Conservation (phyloP, 2,329 filamentous ascomycete genomes). For the Phialocephala sp. region DNA sequence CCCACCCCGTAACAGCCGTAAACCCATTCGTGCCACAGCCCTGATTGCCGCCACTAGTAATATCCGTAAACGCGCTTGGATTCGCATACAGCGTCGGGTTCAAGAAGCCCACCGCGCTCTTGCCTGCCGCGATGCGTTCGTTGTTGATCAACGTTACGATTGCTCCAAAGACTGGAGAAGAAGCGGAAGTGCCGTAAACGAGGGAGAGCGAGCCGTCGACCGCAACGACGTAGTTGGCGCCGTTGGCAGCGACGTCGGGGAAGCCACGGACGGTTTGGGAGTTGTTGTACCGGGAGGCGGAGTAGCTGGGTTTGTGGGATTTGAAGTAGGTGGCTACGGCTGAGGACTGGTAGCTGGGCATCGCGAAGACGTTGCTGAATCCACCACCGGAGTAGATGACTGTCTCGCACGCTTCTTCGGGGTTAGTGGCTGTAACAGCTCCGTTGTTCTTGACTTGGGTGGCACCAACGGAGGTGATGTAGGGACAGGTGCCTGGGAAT, state of each 20-base stretch:
- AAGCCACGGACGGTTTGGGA: constrained; percentile 19
- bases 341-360: constrained; percentile 2
- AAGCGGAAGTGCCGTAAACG: constrained; percentile 53
- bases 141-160: constrained; percentile 53
- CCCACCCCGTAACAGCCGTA: constrained; percentile 40
- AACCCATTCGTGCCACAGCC: constrained; percentile 44
- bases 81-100: constrained; percentile 41
- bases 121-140: constrained; percentile 42
- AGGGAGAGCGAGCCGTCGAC: constrained; percentile 50
- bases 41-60: constrained; percentile 37
- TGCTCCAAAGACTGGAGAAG: constrained; percentile 61
- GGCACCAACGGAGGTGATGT: constrained; percentile 69
- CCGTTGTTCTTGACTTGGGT: constrained; percentile 50
- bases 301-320: constrained; percentile 2
- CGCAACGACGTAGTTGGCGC: constrained; percentile 51
- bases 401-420: constrained; percentile 52
- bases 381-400: constrained; percentile 65
- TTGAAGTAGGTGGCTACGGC: constrained; percentile 11
- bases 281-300: constrained; percentile 16
- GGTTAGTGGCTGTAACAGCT: constrained; percentile 37
- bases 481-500: constrained; percentile 71
- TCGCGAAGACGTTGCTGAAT: constrained; percentile 11
- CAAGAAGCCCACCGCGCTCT: constrained; percentile 45
- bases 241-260: constrained; percentile 45
- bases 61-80: constrained; percentile 38